Base-by-base conservation (phyloP, 2,329 filamentous ascomycete species). In the Penicillium griseofulvum region DNA sequence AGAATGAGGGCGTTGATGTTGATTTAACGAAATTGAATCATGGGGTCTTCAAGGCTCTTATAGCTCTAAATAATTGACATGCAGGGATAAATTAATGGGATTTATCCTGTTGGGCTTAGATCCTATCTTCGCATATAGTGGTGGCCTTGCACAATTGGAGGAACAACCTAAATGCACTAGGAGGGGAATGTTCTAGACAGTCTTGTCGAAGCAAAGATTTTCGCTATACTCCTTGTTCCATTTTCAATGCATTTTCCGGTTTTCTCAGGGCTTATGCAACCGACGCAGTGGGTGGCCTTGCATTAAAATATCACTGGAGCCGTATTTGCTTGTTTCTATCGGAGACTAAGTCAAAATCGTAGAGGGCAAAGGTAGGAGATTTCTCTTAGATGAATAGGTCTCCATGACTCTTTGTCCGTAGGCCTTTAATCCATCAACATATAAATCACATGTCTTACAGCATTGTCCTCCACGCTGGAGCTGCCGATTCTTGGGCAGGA, bases 21-120 rank as follows among this genome's bases (percentile, higher is more conserved):
- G 29, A 31, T 31, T 14, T 31, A 31, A 5, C 12, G 29, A 31
- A 5, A 31, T 5, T 31, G 29, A 31, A 31, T 31, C 1, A 31
- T 31, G 29, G 29, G 11, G 14, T 31, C 11, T 31, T 31, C 29
- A 31, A 31, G 29, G 14, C 5, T 31, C 29, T 31, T 31, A 31
- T 31, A 31, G 11, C 29, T 31, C 29, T 31, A 31, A 14, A 31
- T 2, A 11, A 31, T 31, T 31, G 29, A 14, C 12, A 31, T 14
- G 14, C 11, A 31, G 10, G 29, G 29, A 31, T 31, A 5, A 62
- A 68, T 16, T 34, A 14, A 36, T 7, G 8, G 34, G n/a, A 36
- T 8, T 17, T 14, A 36, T 36, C 16, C 16, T 17, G 34, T 36
- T 36, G 34, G 34, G 34, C 10, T 36, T 36, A 36, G 16, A 10